Base-by-base conservation (phyloP, 495 filamentous ascomycete species). In the Xylaria flabelliformis region DNA sequence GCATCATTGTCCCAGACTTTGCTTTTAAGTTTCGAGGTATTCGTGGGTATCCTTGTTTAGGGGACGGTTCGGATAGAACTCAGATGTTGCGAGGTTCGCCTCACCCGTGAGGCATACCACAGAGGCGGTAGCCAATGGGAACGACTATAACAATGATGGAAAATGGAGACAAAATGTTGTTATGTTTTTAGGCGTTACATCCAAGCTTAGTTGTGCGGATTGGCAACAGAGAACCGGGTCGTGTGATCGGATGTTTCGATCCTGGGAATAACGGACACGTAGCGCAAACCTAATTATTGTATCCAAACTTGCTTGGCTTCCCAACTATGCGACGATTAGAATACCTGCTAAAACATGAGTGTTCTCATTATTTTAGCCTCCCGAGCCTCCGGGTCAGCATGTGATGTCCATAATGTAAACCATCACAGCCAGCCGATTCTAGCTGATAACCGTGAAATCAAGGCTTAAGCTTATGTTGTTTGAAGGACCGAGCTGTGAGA, bases 211-310 rank as follows among this genome's bases (percentile, higher is more conserved):
- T 36, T 21, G 32, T 42, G 46, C 34, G 19, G 58, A 64, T 42
- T 26, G 29, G 61, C 61, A 39, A 64, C 61, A 51, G 24, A 55
- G 44, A 19, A 56, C 26, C 41, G 67, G 53, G 26, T 69, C 24
- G 63, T 50, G 63, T 50, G 41, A 32, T 61, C 34, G 46, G 42
- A 21, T 48, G 13, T 71, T 69, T 73, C 61, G 67, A 78, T 74
- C 67, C 74, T 50, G 65, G 48, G 48, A 13, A 42, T 9, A 21
- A 50, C n/a, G 10, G 21, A 9, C 48, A 9, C 7, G 9, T 24
- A 51, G 48, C n/a, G 9, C 12, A n/a, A 64, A 64, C 39, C 17
- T 50, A 46, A 42, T 29, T 61, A 29, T 44, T 42, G 4, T 17
- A 29, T 44, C 3, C 1, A 26, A 29, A 24, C n/a, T 44, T 17